Conservation (phyloP, 2,329 filamentous ascomycete species). For the Ramularia endophylla region DNA sequence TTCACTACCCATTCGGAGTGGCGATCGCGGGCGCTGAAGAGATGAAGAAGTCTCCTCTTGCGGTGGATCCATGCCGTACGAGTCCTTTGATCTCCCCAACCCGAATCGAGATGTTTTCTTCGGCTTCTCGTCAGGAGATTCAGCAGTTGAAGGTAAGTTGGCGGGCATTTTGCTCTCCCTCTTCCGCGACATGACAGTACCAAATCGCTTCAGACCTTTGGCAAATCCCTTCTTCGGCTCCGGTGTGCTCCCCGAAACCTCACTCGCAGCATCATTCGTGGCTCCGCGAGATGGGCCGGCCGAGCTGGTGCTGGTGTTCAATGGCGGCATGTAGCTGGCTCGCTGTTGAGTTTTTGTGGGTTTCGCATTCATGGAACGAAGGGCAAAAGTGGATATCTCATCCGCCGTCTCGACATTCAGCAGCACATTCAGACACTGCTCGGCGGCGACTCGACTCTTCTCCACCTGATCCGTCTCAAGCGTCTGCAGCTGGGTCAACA, state of each 20-base stretch:
- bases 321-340: constrained; percentile 7
- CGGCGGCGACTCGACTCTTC: constrained; percentile 65
- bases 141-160: constrained; percentile 25
- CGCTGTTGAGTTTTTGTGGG: not conserved
- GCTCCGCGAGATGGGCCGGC: not conserved
- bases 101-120: constrained; percentile 53
- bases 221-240: constrained; percentile 39
- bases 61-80: constrained; percentile 33
- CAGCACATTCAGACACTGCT: constrained; percentile 72
- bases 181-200: constrained; percentile 62
- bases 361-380: constrained; percentile 28
- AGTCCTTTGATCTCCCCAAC: constrained; percentile 55
- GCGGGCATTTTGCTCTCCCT: constrained; percentile 50
- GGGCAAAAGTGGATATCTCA: constrained; percentile 72
- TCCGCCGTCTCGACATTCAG: constrained; percentile 80
- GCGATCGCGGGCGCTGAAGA: constrained; percentile 24
- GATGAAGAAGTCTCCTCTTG: constrained; percentile 19
- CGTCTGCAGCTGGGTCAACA: constrained; percentile 87
- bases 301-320: constrained; percentile 3
- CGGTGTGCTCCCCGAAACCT: constrained; percentile 45
- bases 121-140: constrained; percentile 50
- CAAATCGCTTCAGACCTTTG: constrained; percentile 51
- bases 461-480: constrained; percentile 86
- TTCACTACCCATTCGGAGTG: constrained; percentile 28
- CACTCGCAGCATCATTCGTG: constrained; percentile 22